Percentiles rank a stretch among this genome's conserved stretches.
These are phyloP conservation scores for Ustilago tritici DNA, from an alignment of 1,284 basidiomycete species.

Conservation along the genomic window DNA sequence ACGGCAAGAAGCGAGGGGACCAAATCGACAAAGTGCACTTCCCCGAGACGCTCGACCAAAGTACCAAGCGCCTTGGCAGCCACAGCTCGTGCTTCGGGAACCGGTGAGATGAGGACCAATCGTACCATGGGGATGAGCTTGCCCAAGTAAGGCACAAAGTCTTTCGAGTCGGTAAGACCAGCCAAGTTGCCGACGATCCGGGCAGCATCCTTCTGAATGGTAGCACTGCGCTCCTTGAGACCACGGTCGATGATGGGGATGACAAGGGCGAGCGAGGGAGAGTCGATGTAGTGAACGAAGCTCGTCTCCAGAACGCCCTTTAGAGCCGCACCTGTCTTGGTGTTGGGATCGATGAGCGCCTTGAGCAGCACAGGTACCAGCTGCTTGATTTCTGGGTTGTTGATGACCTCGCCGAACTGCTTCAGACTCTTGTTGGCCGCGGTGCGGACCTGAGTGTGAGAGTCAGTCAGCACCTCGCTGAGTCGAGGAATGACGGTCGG, in stretches of 20 bases:
- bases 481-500: conserved; percentile 96
- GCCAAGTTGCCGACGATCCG: conserved; percentile 95
- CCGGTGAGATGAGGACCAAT: conserved; percentile 86
- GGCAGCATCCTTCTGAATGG: conserved; percentile 93
- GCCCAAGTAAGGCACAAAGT: conserved; percentile 94
- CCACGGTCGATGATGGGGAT: conserved; percentile 96
- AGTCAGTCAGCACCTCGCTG: conserved; percentile 94
- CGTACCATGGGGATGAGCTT: conserved; percentile 91
- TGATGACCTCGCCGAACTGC: conserved; percentile 85
- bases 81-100: conserved; percentile 95
- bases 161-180: conserved; percentile 92
- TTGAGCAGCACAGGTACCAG: conserved; percentile 93
- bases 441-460: conserved; percentile 92
- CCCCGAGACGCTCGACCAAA: conserved; percentile 94
- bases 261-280: conserved; percentile 94
- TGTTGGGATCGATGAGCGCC: conserved; percentile 91
- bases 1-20: conserved; percentile 89
- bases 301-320: conserved; percentile 88
- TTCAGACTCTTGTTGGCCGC: conserved; percentile 96
- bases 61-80: conserved; percentile 98
- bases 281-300: conserved; percentile 98
- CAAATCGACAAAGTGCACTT: conserved; percentile 93
- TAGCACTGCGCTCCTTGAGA: conserved; percentile 88
- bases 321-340: conserved; percentile 87
- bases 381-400: conserved; percentile 82